Base-by-base conservation (phyloP, 306 rosid genomes). In the Benincasa hispida region DNA sequence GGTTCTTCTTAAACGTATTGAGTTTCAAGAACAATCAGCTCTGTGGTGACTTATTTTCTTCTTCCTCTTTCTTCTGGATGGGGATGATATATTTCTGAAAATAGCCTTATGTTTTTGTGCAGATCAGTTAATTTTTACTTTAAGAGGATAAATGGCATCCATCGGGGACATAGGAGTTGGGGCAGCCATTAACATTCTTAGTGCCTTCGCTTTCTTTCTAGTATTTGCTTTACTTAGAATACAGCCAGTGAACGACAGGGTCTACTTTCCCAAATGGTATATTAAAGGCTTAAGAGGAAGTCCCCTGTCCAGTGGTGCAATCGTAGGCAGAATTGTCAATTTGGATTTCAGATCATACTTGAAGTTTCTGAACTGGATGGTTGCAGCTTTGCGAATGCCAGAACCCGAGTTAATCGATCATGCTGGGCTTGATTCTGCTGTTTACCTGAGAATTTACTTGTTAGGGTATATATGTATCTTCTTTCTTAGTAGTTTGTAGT, bases 211-310 rank as follows among this genome's bases (percentile, higher is more conserved):
- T 2, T 94, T 94, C 87, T 91, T 94, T 19, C 14, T 91, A 35
- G 89, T 89, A 75, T 94, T 94, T 78, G 95, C 98, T 63, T 32
- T 91, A 30, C 92, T 91, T 78, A 91, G 98, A 72, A 89, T 94
- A 76, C 97, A 94, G 77, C 98, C 98, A 19, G 74, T 94, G 83
- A 94, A 94, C 8, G 98, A 94, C 74, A 87, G 98, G 84, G 97
- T 94, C 75, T 94, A 94, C 84, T 94, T 94, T 84, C 98, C 98
- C 48, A 94, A 94, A 87, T 94, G 98, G 98, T 94, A 94, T 77
- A 76, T 94, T 74, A 92, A 88, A 86, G 97, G 97, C 66, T 85
- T 91, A 75, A 89, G 98, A 85, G 74, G 81, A 81, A 91, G 91
- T 79, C 98, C 98, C 6, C 25, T 90, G 88, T 77, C 77, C 5